Evolutionary conservation across 495 filamentous ascomycete genomes (phyloP).

Genomic region (Wilcoxina mikolae): DNA sequence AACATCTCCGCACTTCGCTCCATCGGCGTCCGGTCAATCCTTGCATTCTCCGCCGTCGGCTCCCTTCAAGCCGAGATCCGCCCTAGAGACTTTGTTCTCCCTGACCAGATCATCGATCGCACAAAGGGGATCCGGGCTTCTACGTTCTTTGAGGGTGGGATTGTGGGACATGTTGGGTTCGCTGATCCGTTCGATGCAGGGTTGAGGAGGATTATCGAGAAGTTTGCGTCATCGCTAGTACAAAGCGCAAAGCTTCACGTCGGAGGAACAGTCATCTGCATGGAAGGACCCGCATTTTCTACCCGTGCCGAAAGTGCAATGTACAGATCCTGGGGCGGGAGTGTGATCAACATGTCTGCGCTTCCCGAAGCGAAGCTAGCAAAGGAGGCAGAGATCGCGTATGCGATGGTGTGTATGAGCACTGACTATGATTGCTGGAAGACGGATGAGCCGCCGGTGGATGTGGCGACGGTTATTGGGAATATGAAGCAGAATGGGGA

Average conservation of each 20-base stretch:
- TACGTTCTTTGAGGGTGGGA: slow-evolving; percentile 88
- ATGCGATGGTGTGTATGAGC: slow-evolving; percentile 97
- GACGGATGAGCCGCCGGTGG: slow-evolving; percentile 55
- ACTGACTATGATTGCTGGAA: slow-evolving; percentile 98
- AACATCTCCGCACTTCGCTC: slow-evolving; percentile 89
- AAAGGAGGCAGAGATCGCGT: slow-evolving; percentile 86
- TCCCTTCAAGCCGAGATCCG: slow-evolving; percentile 76
- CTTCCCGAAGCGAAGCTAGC: slow-evolving; percentile 96
- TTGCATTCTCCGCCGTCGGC: slow-evolving; percentile 92
- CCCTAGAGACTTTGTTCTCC: slow-evolving; percentile 90
- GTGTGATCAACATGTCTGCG: slow-evolving; percentile 92
- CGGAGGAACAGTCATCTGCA: slow-evolving; percentile 70
- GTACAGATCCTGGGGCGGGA: slow-evolving; percentile 83
- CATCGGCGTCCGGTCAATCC: slow-evolving; percentile 73
- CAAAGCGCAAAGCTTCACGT: slow-evolving; percentile 66
- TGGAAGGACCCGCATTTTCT: slow-evolving; percentile 94
- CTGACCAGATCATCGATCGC: slow-evolving; percentile 92
- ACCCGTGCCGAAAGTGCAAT: slow-evolving; percentile 91
- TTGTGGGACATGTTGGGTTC: slow-evolving; percentile 90
- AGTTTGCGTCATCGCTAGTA: slow-evolving; percentile 47
- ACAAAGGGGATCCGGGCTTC: slow-evolving; percentile 87
- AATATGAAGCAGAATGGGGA: slow-evolving; percentile 84
- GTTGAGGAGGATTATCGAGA: slow-evolving; percentile 54
- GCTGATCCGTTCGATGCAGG: slow-evolving; percentile 82
- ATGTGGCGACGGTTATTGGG: slow-evolving; percentile 91